A percentile compares a stretch with the other conserved stretches of the same genome.
These are phyloP conservation scores for Athelia psychrophila DNA, from an alignment of 1,284 basidiomycete genomes.

Conservation along the genomic window DNA sequence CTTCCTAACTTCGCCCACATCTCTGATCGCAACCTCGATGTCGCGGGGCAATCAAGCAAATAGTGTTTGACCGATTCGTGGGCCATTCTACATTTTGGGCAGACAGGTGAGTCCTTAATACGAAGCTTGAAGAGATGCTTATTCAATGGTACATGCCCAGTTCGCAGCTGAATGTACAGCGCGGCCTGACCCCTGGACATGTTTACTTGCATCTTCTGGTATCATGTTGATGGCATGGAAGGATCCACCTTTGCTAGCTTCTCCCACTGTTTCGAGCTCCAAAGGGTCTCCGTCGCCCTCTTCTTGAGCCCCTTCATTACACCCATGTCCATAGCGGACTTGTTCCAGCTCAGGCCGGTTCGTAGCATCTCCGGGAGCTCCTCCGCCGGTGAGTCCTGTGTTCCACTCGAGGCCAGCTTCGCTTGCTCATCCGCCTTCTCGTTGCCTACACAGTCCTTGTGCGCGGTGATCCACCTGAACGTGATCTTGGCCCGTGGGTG, in stretches of 20 bases:
- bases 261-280: not conserved
- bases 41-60: conserved; percentile 19
- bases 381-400: not conserved
- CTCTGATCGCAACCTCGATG: too few species aligned
- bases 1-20: too few species aligned
- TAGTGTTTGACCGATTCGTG: conserved; percentile 23
- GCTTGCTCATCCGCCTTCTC: conserved; percentile 13
- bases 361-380: conserved; percentile 12
- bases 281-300: not conserved
- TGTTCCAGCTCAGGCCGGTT: not conserved
- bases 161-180: conserved; percentile 25
- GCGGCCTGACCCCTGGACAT: conserved; percentile 8
- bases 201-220: conserved; percentile 5
- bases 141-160: conserved; percentile 23
- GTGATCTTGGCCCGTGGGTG: not conserved
- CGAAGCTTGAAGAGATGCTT: conserved; percentile 20
- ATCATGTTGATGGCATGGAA: not conserved
- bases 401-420: conserved; percentile 12
- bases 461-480: conserved; percentile 11
- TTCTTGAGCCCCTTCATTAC: not conserved
- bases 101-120: conserved; percentile 10
- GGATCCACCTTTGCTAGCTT: not conserved
- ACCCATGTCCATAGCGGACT: conserved; percentile 1
- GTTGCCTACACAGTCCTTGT: conserved; percentile 15
- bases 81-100: conserved; percentile 16